phyloP scores from a whole-genome alignment of 2,329 filamentous ascomycete genomes.

The Davidsoniella australis region DNA sequence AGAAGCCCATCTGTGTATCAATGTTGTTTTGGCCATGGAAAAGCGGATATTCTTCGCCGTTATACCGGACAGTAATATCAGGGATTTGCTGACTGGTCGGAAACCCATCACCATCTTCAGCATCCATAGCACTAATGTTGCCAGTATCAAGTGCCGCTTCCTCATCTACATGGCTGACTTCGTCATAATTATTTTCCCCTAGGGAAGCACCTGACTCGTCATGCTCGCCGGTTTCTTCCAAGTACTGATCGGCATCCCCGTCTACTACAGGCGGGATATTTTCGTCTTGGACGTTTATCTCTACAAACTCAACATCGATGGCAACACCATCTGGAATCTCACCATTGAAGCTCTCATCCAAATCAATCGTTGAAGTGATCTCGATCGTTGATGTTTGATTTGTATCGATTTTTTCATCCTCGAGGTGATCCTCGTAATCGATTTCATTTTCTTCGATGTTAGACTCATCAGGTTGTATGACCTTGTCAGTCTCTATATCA shows the following conservation, averaged over 20 bases:
- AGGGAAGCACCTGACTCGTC: constrained; percentile 12
- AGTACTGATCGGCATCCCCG: background rate
- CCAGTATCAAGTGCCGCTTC: constrained; percentile 11
- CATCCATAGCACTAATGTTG: constrained; percentile 12
- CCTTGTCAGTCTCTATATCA: constrained; percentile 4
- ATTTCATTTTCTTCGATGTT: constrained; percentile 11
- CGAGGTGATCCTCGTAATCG: constrained; percentile 12
- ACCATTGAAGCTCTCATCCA: constrained; percentile 15
- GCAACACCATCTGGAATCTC: constrained; percentile 12
- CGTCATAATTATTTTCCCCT: constrained; percentile 7
- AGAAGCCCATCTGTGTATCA: constrained; percentile 25
- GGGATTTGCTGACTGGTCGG: constrained; percentile 15
- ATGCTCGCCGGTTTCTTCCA: constrained; percentile 13
- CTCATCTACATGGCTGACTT: constrained; percentile 15
- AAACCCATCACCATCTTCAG: constrained; percentile 13
- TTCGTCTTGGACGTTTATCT: constrained; percentile 16
- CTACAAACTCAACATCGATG: constrained; percentile 19
- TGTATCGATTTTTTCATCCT: background rate
- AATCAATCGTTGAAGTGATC: constrained; percentile 13
- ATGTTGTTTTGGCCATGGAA: constrained; percentile 18
- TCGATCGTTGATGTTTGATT: background rate
- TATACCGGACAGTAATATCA: constrained; percentile 26
- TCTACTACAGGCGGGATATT: constrained; percentile 3
- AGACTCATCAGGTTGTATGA: background rate
- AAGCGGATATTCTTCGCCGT: constrained; percentile 26